These are phyloP conservation scores for Auricularia sp. DNA, from an alignment of 768 basidiomycete genomes.

Conservation along the genomic window DNA sequence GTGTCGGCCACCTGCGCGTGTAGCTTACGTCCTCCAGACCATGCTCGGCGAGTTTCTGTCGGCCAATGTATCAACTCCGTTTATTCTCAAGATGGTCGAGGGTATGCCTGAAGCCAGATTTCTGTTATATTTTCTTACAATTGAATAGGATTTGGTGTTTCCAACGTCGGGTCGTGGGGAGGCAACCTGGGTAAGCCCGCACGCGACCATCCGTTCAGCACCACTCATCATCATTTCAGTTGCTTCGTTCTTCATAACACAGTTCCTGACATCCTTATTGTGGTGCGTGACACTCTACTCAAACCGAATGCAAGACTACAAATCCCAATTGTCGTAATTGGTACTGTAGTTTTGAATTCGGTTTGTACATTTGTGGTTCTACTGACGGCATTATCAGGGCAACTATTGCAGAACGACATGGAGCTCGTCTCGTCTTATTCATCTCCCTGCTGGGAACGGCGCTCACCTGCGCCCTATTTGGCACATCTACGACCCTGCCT, in stretches of 20 bases:
- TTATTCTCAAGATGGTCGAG: conserved; percentile 92
- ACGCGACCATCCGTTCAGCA: conserved; percentile 6
- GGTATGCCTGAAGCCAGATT: conserved; percentile 28
- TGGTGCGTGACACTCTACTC: conserved; percentile 40
- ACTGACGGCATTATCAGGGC: conserved; percentile 32
- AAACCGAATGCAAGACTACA: no score
- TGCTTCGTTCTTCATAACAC: conserved; percentile 83
- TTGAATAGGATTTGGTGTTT: conserved; percentile 60
- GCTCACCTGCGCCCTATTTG: conserved; percentile 65
- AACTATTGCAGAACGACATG: conserved; percentile 89
- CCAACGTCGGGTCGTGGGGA: conserved; percentile 82
- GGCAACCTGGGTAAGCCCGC: conserved; percentile 61
- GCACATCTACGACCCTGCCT: conserved; percentile 60
- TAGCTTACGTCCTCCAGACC: conserved; percentile 36
- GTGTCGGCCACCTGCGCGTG: conserved; percentile 5
- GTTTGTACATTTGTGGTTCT: not conserved
- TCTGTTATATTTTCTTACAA: conserved; percentile 16
- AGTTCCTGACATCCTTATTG: conserved; percentile 87
- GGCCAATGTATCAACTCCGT: conserved; percentile 87
- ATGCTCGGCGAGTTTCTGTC: conserved; percentile 93
- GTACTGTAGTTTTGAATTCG: not conserved
- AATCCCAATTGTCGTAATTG: no score
- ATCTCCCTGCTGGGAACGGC: conserved; percentile 81
- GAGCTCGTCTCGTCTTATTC: conserved; percentile 72
- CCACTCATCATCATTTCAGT: conserved; percentile 29